Conservation (phyloP, 768 basidiomycete species). For the Podaxis sp. region DNA sequence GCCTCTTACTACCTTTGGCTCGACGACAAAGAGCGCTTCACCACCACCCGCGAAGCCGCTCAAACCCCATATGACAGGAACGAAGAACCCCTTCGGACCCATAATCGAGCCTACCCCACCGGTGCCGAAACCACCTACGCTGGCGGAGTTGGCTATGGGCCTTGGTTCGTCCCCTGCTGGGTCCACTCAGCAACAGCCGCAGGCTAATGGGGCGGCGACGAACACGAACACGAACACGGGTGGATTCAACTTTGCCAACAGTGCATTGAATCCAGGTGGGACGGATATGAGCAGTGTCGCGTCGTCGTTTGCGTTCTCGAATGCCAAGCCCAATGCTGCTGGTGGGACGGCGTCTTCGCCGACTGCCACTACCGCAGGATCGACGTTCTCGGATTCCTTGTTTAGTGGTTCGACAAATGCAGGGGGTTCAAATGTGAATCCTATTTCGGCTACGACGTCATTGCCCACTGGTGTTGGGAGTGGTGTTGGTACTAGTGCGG, state of each 20-base stretch:
- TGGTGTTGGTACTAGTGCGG: background rate
- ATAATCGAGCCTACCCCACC: constrained; percentile 61
- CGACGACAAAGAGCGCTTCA: constrained; percentile 27
- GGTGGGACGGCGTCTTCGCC: constrained; percentile 18
- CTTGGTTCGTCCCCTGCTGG: constrained; percentile 20
- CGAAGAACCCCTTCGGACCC: constrained; percentile 91
- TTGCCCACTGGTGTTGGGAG: constrained; percentile 9
- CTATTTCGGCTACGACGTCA: constrained; percentile 15
- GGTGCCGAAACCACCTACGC: constrained; percentile 73
- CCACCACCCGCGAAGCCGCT: constrained; percentile 60
- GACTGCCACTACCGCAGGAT: constrained; percentile 34
- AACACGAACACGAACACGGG: constrained; percentile 19
- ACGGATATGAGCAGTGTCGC: constrained; percentile 68
- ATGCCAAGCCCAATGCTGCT: constrained; percentile 24
- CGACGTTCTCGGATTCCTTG: constrained; percentile 44
- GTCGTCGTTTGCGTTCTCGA: constrained; percentile 60
- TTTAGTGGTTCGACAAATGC: constrained; percentile 37
- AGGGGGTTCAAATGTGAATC: constrained; percentile 23
- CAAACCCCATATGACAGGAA: constrained; percentile 88
- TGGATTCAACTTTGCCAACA: constrained; percentile 37
- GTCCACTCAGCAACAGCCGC: constrained; percentile 20
- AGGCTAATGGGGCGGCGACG: constrained; percentile 20
- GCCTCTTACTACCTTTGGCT: constrained; percentile 48
- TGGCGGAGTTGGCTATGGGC: constrained; percentile 75
- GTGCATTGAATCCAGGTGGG: constrained; percentile 43